Percentiles rank a stretch among this genome's conserved stretches.
phyloP scores from a whole-genome alignment of 2,329 filamentous ascomycete species.

The Ophioceras dolichostomum region DNA sequence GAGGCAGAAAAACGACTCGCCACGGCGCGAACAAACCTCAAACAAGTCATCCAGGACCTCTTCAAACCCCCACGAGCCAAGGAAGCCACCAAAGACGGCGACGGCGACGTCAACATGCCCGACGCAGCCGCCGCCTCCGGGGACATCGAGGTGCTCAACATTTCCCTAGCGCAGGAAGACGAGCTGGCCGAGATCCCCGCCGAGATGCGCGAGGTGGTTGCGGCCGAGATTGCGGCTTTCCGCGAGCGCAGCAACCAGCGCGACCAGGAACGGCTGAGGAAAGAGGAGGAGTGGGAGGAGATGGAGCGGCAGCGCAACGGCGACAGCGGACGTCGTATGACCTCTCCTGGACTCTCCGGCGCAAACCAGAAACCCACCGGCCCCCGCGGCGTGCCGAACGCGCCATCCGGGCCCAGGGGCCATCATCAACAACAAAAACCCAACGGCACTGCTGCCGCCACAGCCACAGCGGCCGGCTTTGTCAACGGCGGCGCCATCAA shows the following conservation, averaged over 20 bases:
- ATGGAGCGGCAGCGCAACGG: constrained; percentile 62
- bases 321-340: constrained; percentile 42
- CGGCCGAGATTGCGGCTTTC: constrained; percentile 88
- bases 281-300: constrained; percentile 88
- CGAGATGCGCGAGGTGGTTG: constrained; percentile 91
- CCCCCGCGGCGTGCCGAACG: constrained; percentile 60
- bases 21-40: constrained; percentile 54
- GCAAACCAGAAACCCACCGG: constrained; percentile 68
- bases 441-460: constrained; percentile 39
- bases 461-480: constrained; percentile 45
- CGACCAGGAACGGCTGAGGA: constrained; percentile 74
- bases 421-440: too few species aligned
- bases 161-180: constrained; percentile 77
- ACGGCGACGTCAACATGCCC: constrained; percentile 59
- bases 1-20: constrained; percentile 60
- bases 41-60: constrained; percentile 56
- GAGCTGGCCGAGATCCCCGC: constrained; percentile 91
- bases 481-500: constrained; percentile 66
- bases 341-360: constrained; percentile 49
- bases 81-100: constrained; percentile 41
- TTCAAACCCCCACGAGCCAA: constrained; percentile 50
- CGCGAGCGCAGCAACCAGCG: constrained; percentile 80
- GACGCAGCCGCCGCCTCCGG: constrained; percentile 42
- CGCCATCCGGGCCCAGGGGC: constrained; percentile 52
- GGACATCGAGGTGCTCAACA: constrained; percentile 76